Conservation (phyloP, 495 filamentous ascomycete species). For the Peziza echinospora region DNA sequence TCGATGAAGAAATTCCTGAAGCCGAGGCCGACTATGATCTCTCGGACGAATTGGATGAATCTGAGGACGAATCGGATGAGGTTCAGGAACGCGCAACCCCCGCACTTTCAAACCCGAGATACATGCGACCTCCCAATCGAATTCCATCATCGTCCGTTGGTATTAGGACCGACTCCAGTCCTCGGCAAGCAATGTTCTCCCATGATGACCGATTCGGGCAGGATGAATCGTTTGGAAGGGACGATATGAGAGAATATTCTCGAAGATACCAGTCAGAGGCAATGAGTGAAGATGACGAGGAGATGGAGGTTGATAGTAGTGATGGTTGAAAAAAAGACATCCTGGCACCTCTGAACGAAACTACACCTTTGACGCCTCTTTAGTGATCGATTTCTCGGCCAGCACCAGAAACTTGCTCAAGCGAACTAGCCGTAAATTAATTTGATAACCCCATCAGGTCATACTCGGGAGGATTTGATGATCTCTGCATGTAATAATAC, state of each 20-base stretch:
- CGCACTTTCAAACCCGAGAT: slow-evolving; percentile 20
- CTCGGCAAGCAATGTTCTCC: slow-evolving; percentile 18
- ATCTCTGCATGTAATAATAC: too few species aligned
- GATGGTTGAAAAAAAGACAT: background rate
- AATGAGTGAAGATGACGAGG: slow-evolving; percentile 13
- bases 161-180: slow-evolving; percentile 11
- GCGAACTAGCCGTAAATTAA: too few species aligned
- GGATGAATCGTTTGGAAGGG: slow-evolving; percentile 11
- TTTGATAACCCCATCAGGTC: too few species aligned
- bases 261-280: slow-evolving; percentile 1
- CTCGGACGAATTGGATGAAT: slow-evolving; percentile 23
- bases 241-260: slow-evolving; percentile 5
- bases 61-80: slow-evolving; percentile 22
- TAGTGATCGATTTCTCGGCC: too few species aligned
- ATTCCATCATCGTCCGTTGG: background rate
- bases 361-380: too few species aligned
- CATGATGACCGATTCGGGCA: slow-evolving; percentile 17
- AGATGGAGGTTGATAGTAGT: slow-evolving; percentile 20
- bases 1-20: slow-evolving; percentile 11
- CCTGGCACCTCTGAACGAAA: too few species aligned
- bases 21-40: slow-evolving; percentile 20
- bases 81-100: slow-evolving; percentile 24
- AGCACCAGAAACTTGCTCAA: too few species aligned
- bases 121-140: background rate
- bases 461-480: too few species aligned